Conservation (phyloP, 192 early-diverging fungal species). For the Piromyces sp. region DNA sequence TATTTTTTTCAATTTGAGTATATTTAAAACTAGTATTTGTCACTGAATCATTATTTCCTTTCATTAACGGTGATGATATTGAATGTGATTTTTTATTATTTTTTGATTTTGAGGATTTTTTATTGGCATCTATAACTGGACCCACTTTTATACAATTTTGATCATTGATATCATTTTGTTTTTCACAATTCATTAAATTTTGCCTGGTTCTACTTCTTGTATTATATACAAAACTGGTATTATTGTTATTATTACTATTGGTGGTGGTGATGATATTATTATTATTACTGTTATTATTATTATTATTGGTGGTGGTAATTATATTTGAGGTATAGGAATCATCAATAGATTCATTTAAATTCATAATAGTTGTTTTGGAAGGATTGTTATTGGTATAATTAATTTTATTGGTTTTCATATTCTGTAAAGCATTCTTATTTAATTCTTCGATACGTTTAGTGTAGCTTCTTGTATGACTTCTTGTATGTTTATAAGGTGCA, state of each 20-base stretch:
- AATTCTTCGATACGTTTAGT: background rate
- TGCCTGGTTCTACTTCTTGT: background rate
- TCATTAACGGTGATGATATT: background rate
- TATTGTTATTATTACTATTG: too few species aligned
- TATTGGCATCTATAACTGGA: background rate
- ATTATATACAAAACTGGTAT: background rate
- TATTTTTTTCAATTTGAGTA: background rate
- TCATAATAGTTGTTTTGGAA: background rate
- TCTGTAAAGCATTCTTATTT: background rate
- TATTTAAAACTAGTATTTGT: background rate
- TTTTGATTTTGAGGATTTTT: background rate
- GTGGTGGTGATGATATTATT: too few species aligned
- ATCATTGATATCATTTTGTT: background rate
- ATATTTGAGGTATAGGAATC: background rate
- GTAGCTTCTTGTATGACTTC: too few species aligned
- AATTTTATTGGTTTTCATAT: background rate
- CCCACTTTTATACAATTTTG: background rate
- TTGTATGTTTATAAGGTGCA: background rate
- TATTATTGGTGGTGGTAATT: too few species aligned
- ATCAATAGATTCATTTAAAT: background rate
- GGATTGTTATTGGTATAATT: background rate
- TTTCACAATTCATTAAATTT: background rate
- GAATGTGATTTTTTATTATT: background rate
- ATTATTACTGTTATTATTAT: too few species aligned
- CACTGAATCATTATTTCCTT: background rate